A percentile compares a stretch with the other conserved stretches of the same genome.
phyloP scores from a whole-genome alignment of 2,329 filamentous ascomycete genomes.

The Claviceps sp. region DNA sequence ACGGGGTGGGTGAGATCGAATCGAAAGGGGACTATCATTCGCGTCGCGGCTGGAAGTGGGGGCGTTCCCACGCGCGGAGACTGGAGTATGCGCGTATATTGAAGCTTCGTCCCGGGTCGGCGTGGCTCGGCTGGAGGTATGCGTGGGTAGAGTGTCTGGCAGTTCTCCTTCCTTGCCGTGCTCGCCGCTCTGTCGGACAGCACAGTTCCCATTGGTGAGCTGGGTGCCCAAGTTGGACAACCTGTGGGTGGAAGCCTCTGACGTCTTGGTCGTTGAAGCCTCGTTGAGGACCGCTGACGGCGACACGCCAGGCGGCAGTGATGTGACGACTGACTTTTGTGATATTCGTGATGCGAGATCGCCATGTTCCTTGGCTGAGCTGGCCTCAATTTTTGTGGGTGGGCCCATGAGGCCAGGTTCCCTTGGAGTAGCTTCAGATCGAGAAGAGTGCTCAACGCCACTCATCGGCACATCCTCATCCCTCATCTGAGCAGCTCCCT shows the following conservation, averaged over 20 bases:
- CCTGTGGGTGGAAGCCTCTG: conserved; percentile 51
- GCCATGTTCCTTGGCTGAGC: conserved; percentile 23
- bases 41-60: conserved; percentile 11
- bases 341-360: conserved; percentile 48
- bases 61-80: conserved; percentile 27
- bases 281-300: conserved; percentile 59
- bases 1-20: conserved; percentile 18
- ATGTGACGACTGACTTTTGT: conserved; percentile 47
- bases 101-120: conserved; percentile 37
- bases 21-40: conserved; percentile 25
- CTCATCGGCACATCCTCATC: conserved; percentile 46
- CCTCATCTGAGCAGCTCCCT: neutral
- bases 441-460: conserved; percentile 34
- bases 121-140: conserved; percentile 29
- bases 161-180: conserved; percentile 26
- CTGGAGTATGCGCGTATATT: conserved; percentile 45
- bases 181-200: conserved; percentile 25
- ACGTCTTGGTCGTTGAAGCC: conserved; percentile 87
- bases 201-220: conserved; percentile 52
- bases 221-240: conserved; percentile 58
- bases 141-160: conserved; percentile 35
- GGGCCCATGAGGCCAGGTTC: conserved; percentile 34
- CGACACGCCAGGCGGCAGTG: conserved; percentile 42
- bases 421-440: conserved; percentile 27
- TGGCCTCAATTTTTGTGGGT: conserved; percentile 26